Evolutionary conservation across 495 filamentous ascomycete genomes (phyloP), one percentile per base, ranked within the genome.

Genomic region (Friedmanniomyces simplex): DNA sequence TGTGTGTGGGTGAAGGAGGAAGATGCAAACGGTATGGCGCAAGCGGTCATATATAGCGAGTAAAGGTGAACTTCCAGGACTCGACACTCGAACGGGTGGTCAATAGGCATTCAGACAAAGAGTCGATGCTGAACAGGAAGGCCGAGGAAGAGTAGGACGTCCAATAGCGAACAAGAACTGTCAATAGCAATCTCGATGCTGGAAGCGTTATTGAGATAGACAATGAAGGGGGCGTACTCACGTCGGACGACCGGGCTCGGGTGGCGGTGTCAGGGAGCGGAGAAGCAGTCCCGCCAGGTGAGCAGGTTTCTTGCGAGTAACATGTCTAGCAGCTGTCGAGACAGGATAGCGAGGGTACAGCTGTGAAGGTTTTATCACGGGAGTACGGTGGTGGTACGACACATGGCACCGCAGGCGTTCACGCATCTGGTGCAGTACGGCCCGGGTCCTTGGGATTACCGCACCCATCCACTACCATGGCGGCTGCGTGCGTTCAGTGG

Each of bases 21-120:
- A 22, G 37, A 52, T 42, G 57, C 37, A 60, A 55, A 60, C 57
- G 45, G 57, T 36, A 48, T 14, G 42, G 22, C 14, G 47, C 41
- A 43, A 3, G 34, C 12, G 28, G 54, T 2, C 24, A 48, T 56
- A 37, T 47, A 30, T 47, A 49, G 4, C 25, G 14, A 16, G 22
- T 24, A 36, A 1, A 34, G 32, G 26, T 30, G 54, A 30, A 16
- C 14, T 43, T 43, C 39, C 4, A 43, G 39, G 18, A 43, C 14
- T 43, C 39, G 39, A 42, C 4, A 32, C 54, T 49, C 54, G 54
- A 56, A 26, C 25, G 21, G 14, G 54, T 2, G 5, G 24, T 56
- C 54, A 56, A 56, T 56, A 56, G 45, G 41, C 24, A 5, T 7
- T 43, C 14, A 5, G 18, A 43, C 39, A 43, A 43, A 43, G 39